Conservation (phyloP, 495 filamentous ascomycete genomes). For the Neurospora intermedia region DNA sequence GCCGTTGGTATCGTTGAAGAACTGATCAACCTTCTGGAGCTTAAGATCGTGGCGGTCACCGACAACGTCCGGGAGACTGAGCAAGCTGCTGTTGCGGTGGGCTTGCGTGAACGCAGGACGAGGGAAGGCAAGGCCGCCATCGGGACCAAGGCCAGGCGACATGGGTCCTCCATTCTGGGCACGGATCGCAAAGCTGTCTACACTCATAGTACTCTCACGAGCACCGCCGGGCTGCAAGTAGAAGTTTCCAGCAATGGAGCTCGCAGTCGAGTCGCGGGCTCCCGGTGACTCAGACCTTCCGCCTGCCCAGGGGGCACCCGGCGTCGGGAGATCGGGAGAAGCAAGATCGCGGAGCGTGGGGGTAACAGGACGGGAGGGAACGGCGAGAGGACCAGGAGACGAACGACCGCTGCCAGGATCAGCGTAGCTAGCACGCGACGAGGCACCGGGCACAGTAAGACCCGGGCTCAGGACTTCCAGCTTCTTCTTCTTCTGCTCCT, state of each 20-base stretch:
- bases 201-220: constrained; percentile 21
- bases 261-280: constrained; percentile 14
- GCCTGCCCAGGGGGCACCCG: constrained; percentile 11
- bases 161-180: constrained; percentile 29
- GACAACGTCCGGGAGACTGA: constrained; percentile 44
- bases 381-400: not conserved
- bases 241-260: constrained; percentile 6
- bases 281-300: constrained; percentile 13
- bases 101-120: constrained; percentile 14
- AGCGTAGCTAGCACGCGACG: constrained; percentile 14
- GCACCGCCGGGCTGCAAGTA: constrained; percentile 17
- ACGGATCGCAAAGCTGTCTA: constrained; percentile 29
- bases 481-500: constrained; percentile 26
- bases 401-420: constrained; percentile 10
- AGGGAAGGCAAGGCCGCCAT: constrained; percentile 17
- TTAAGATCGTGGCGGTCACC: constrained; percentile 52
- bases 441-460: constrained; percentile 9
- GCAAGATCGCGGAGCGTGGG: constrained; percentile 5
- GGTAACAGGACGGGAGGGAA: constrained; percentile 5
- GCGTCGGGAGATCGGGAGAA: constrained; percentile 15
- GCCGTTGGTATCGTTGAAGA: constrained; percentile 55
- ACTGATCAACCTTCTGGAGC: constrained; percentile 54
- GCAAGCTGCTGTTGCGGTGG: constrained; percentile 28
- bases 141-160: constrained; percentile 19
- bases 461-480: constrained; percentile 14